Conservation (phyloP, 805 yeast genomes). For the Candida montana region DNA sequence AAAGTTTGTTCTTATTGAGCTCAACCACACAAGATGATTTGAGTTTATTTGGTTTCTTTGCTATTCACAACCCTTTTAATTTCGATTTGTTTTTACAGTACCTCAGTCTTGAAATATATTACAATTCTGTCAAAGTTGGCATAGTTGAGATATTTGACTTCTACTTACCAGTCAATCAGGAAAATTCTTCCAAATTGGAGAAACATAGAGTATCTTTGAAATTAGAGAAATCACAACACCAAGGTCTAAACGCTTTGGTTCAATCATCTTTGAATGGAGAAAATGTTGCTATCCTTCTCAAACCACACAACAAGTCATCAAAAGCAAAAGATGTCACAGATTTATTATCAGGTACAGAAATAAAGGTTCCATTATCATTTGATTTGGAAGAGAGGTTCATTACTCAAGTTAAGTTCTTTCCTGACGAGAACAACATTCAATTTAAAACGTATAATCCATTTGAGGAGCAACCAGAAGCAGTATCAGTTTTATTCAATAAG, state of each 20-base stretch:
- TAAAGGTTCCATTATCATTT: neutral
- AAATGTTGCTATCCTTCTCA: neutral
- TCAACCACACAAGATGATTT: constrained; percentile 25
- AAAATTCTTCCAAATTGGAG: too few species aligned
- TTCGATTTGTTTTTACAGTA: constrained; percentile 23
- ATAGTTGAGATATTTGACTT: constrained; percentile 23
- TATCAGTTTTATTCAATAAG: neutral
- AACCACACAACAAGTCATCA: neutral
- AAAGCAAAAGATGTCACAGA: neutral
- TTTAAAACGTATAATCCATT: neutral
- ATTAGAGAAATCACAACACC: constrained; percentile 1
- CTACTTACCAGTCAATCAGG: constrained; percentile 15
- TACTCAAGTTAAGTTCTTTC: neutral
- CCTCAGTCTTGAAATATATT: constrained; percentile 25
- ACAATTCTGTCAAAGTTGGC: constrained; percentile 33
- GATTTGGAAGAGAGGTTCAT: neutral
- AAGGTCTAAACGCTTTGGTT: neutral
- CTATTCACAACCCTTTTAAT: constrained; percentile 31
- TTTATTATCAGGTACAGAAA: neutral
- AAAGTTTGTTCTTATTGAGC: constrained; percentile 21
- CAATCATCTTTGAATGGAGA: neutral
- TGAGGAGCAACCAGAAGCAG: neutral
- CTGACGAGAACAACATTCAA: neutral
- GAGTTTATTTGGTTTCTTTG: constrained; percentile 27
- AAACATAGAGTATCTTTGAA: neutral